Percentiles rank a stretch among this genome's conserved stretches.
These are phyloP conservation scores for Cyclostephanos tholiformis DNA, from an alignment of 108 stramenopile genomes.

Conservation along the genomic window DNA sequence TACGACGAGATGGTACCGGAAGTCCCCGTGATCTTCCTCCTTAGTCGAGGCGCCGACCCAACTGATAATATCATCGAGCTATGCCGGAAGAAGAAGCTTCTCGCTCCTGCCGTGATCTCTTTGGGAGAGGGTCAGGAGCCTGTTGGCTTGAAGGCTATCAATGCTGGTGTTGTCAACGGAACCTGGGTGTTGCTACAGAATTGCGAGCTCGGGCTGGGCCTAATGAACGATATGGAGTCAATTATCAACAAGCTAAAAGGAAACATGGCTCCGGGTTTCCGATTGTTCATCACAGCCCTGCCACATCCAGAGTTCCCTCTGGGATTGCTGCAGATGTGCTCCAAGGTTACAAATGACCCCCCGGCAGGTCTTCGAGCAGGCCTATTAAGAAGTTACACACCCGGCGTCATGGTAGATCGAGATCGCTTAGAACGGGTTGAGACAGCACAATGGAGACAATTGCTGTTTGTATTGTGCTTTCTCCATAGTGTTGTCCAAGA, in stretches of 20 bases:
- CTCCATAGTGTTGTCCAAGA: conserved; percentile 90
- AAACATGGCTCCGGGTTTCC: conserved; percentile 81
- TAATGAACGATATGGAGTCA: conserved; percentile 90
- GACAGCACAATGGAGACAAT: conserved; percentile 87
- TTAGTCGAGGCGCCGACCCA: conserved; percentile 89
- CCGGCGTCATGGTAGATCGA: conserved; percentile 89
- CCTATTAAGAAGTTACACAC: conserved; percentile 84
- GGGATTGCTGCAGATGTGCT: conserved; percentile 92
- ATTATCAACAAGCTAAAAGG: conserved; percentile 72
- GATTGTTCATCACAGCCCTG: conserved; percentile 90
- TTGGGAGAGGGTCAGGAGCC: conserved; percentile 94
- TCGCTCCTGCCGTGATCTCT: conserved; percentile 84
- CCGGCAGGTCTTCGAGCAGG: conserved; percentile 90
- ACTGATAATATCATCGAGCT: conserved; percentile 89
- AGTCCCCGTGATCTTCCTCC: conserved; percentile 89
- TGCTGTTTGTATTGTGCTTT: conserved; percentile 87
- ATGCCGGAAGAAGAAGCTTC: conserved; percentile 86
- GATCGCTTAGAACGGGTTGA: conserved; percentile 91
- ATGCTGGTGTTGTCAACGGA: conserved; percentile 85
- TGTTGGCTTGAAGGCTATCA: conserved; percentile 88
- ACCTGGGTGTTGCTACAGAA: conserved; percentile 94
- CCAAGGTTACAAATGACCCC: conserved; percentile 93
- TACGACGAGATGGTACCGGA: conserved; percentile 79
- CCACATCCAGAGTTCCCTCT: conserved; percentile 88
- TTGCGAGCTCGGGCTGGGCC: conserved; percentile 84